Evolutionary conservation across 78 protist species (phyloP).

Genomic region (Planoprotostelium fungivorum): DNA sequence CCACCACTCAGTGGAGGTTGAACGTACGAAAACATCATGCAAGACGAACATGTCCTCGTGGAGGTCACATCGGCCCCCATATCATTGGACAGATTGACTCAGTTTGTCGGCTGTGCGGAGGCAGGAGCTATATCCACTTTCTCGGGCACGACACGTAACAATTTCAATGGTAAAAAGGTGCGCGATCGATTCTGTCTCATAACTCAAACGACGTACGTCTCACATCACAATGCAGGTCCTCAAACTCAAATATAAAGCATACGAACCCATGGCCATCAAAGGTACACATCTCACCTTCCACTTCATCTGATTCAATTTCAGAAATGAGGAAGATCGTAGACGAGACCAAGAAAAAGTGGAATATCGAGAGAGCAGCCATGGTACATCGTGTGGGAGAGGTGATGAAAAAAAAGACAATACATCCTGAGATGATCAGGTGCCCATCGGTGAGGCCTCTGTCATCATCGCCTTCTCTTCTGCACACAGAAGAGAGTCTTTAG

Average conservation of each 20-base stretch:
- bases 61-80: background rate
- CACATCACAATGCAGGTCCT: slow-evolving; percentile 8
- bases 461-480: slow-evolving; percentile 44
- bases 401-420: too few relatives aligned
- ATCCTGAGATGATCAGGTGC: slow-evolving; percentile 41
- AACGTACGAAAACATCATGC: background rate
- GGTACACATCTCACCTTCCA: slow-evolving; percentile 9
- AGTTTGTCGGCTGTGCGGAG: background rate
- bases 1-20: background rate
- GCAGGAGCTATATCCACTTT: slow-evolving; percentile 55
- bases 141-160: slow-evolving; percentile 54
- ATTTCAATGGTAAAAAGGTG: slow-evolving; percentile 31
- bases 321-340: background rate
- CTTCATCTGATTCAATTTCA: background rate
- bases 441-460: slow-evolving; percentile 52
- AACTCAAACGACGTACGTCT: background rate
- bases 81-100: background rate
- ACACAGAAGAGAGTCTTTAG: slow-evolving; percentile 52
- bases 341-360: background rate
- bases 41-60: background rate
- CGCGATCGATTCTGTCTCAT: background rate
- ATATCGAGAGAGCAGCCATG: background rate
- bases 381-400: background rate
- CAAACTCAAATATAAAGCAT: slow-evolving; percentile 65
- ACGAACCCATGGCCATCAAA: slow-evolving; percentile 57